Evolutionary conservation across 2,329 filamentous ascomycete genomes (phyloP).

Genomic region (Epichloe festucae): DNA sequence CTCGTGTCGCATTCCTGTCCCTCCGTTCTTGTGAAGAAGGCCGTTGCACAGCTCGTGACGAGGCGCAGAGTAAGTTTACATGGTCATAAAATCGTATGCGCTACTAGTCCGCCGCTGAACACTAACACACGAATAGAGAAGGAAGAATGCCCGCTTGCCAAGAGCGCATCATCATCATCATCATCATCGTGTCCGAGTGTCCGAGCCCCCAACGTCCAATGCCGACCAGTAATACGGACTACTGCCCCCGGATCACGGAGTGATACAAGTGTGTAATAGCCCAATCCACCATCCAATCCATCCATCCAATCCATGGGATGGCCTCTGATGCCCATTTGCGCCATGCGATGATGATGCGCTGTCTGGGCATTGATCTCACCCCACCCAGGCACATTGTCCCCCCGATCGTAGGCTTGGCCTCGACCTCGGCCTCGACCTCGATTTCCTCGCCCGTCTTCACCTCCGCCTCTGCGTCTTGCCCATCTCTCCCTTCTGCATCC

Average conservation of each 20-base stretch:
- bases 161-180: too few relatives aligned
- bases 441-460: neutral
- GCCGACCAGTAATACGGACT: too few relatives aligned
- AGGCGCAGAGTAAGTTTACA: too few relatives aligned
- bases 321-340: conserved; percentile 28
- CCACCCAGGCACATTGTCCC: conserved; percentile 11
- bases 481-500: neutral
- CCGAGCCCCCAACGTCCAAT: too few relatives aligned
- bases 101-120: too few relatives aligned
- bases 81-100: too few relatives aligned
- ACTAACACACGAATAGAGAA: too few relatives aligned
- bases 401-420: conserved; percentile 7
- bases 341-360: conserved; percentile 10
- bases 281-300: conserved; percentile 28
- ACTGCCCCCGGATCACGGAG: neutral
- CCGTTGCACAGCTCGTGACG: neutral
- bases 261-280: too few relatives aligned
- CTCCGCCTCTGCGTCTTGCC: neutral
- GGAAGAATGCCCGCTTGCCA: too few relatives aligned
- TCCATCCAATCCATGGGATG: conserved; percentile 21
- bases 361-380: conserved; percentile 5
- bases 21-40: neutral
- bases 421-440: neutral
- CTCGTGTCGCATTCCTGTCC: neutral
- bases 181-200: too few relatives aligned